Evolutionary conservation across 2,329 filamentous ascomycete species (phyloP).

Genomic region (Neobulgaria alba): DNA sequence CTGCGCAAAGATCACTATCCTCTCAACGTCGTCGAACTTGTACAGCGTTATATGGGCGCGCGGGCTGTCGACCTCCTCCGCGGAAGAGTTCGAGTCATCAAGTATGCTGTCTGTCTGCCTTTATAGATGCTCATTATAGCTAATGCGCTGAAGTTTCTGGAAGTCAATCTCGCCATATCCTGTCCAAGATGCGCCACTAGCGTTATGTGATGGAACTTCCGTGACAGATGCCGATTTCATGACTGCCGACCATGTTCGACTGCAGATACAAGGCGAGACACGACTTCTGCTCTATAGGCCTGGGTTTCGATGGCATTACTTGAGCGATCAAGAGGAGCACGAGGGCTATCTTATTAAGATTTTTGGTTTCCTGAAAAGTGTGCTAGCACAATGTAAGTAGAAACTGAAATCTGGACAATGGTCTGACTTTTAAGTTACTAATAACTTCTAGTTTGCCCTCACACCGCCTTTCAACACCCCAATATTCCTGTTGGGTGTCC

Average conservation of each 20-base stretch:
- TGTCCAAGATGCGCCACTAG: not conserved
- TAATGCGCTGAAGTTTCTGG: not conserved
- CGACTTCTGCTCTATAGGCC: not conserved
- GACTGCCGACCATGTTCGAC: not conserved
- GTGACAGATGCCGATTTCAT: not conserved
- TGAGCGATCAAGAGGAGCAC: conserved; percentile 2
- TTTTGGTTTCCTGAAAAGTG: no score
- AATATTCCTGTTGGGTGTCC: no score
- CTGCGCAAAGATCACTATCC: no score
- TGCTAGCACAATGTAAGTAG: no score
- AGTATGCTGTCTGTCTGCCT: not conserved
- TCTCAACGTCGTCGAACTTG: not conserved
- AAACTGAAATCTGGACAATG: no score
- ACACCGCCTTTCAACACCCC: no score
- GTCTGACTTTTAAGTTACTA: no score
- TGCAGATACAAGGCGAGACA: not conserved
- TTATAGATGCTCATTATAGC: not conserved
- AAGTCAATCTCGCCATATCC: not conserved
- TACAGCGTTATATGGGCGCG: not conserved
- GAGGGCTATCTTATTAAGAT: no score
- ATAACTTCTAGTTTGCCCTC: no score
- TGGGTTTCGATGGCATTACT: conserved; percentile 2
- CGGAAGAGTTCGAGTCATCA: not conserved
- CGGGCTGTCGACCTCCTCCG: not conserved
- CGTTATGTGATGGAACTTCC: not conserved